Evolutionary conservation across 257 asterid genomes (phyloP), one percentile per base, ranked within the genome.

Genomic region (Coffea canephora): DNA sequence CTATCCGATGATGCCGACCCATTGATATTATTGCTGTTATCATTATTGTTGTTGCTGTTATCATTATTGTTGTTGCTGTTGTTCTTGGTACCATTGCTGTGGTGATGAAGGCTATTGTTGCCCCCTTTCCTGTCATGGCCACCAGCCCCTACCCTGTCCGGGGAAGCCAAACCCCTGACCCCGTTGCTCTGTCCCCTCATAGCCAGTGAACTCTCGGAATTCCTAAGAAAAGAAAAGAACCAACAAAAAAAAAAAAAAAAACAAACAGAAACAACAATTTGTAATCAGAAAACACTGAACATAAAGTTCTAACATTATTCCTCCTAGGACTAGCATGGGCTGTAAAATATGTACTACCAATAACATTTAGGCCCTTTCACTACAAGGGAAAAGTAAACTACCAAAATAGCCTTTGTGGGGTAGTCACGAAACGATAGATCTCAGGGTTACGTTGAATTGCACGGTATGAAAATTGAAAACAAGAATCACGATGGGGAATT

Each of bases 1-100:
- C 86, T 91, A 27, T 91, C 96, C 72, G 96, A 88, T 25, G 97
- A 92, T 73, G 93, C 93, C 55, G 97, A 94, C 76, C 96, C 90
- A n/a, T 82, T 86, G 81, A 78, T 80, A 67, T 80, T 74, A 82
- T 87, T 72, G 78, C 73, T 71, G 68, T 54, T 65, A 64, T 78
- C 27, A 73, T 62, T 77, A 52, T 54, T 84, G 61, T 66, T 79
- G 72, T 45, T 71, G 65, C 46, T 66, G 78, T 59, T 69, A 64
- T 78, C 27, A 73, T 62, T 77, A 52, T 54, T 84, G 61, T 66
- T 79, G 72, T 45, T 71, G 65, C 46, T 66, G 78, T 59, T 69
- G 69, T 81, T 79, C 55, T 71, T 66, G 68, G n/a, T 39, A 10
- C 52, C 77, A 74, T 41, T 69, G 49, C 64, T 50, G 71, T 78